Evolutionary conservation across 495 filamentous ascomycete genomes (phyloP).

Genomic region (Endocarpon pusillum): DNA sequence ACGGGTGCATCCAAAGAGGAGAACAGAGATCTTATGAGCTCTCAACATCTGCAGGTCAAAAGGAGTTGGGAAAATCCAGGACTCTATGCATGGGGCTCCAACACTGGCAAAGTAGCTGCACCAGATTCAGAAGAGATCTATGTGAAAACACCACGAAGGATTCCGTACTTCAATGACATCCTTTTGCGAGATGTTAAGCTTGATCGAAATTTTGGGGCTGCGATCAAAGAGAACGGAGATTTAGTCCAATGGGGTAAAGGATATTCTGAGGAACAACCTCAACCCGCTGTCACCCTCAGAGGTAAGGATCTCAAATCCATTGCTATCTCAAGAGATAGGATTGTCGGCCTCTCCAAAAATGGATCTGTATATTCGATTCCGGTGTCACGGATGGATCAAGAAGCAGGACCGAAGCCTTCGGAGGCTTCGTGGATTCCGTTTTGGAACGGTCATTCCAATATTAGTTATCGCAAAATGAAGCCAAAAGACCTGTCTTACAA

Average conservation of each 20-base stretch:
- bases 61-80: constrained; percentile 78
- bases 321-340: constrained; percentile 58
- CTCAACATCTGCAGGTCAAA: constrained; percentile 70
- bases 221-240: constrained; percentile 75
- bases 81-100: constrained; percentile 86
- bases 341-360: constrained; percentile 59
- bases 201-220: constrained; percentile 66
- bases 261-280: constrained; percentile 38
- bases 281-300: constrained; percentile 53
- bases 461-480: constrained; percentile 55
- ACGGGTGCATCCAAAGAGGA: constrained; percentile 41
- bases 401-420: constrained; percentile 36
- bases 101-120: constrained; percentile 67
- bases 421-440: constrained; percentile 65
- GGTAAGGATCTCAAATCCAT: constrained; percentile 67
- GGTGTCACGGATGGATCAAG: constrained; percentile 54
- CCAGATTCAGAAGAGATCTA: constrained; percentile 60
- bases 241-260: constrained; percentile 80
- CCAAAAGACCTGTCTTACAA: constrained; percentile 49
- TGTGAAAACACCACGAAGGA: constrained; percentile 63
- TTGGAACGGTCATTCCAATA: constrained; percentile 35
- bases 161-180: constrained; percentile 71
- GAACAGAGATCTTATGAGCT: constrained; percentile 51
- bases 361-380: constrained; percentile 82
- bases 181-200: constrained; percentile 79